phyloP scores from a whole-genome alignment of 306 rosid genomes.

The Phaseolus lunatus region DNA sequence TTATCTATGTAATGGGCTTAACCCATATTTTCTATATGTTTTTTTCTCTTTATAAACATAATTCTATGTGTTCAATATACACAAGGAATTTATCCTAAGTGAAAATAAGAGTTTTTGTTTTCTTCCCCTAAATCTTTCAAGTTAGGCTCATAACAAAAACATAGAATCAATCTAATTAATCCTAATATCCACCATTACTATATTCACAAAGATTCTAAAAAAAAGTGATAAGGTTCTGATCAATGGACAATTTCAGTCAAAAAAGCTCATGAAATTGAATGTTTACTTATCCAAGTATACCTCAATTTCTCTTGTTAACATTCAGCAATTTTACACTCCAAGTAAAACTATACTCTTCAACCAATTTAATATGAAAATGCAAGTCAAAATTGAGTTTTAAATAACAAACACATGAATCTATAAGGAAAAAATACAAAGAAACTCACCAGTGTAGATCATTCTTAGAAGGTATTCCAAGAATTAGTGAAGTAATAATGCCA shows the following conservation, averaged over 20 bases:
- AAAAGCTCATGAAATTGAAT: constrained; percentile 29
- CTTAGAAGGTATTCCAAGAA: constrained; percentile 79
- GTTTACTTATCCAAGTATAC: constrained; percentile 26
- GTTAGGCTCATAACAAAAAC: no score
- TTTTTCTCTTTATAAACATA: no score
- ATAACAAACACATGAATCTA: constrained; percentile 19
- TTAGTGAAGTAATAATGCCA: constrained; percentile 79
- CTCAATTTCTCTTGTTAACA: background rate
- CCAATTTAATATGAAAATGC: constrained; percentile 11
- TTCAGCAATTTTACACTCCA: constrained; percentile 18
- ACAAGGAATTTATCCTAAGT: no score
- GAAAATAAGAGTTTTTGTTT: no score
- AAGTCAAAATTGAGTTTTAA: constrained; percentile 1
- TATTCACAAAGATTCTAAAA: no score
- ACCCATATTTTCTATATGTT: no score
- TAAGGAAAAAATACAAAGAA: constrained; percentile 42
- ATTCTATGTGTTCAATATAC: no score
- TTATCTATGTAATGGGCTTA: no score
- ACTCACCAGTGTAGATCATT: constrained; percentile 82
- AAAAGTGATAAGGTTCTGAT: background rate
- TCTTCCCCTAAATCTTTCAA: no score
- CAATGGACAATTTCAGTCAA: constrained; percentile 10
- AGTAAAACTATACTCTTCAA: constrained; percentile 11
- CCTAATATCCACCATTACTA: no score
- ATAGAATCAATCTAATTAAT: no score